Conservation (phyloP, 2,329 filamentous ascomycete genomes). For the Huntiella abstrusa region DNA sequence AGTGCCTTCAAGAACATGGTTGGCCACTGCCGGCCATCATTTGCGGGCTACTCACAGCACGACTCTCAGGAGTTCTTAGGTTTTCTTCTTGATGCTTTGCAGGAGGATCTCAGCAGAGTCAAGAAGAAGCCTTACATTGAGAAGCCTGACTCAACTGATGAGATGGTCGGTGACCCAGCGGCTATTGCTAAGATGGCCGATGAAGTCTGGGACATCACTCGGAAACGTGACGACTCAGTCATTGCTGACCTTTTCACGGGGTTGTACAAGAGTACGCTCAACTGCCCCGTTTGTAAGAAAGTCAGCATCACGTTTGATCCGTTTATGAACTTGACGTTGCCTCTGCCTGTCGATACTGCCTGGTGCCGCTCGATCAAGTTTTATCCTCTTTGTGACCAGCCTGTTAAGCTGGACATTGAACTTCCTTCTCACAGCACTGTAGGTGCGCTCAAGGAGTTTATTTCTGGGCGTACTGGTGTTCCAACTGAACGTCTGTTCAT, state of each 20-base stretch:
- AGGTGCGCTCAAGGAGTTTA: constrained; percentile 46
- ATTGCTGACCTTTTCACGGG: constrained; percentile 92
- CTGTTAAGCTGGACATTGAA: constrained; percentile 58
- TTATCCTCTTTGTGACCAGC: constrained; percentile 53
- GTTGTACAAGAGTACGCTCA: constrained; percentile 94
- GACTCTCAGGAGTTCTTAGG: constrained; percentile 95
- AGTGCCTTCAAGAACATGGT: constrained; percentile 34
- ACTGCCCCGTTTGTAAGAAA: constrained; percentile 79
- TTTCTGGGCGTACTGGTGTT: constrained; percentile 49
- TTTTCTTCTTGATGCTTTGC: constrained; percentile 81
- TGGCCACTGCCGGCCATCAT: constrained; percentile 53
- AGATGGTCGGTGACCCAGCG: constrained; percentile 68
- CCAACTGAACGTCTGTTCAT: constrained; percentile 50
- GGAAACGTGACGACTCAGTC: constrained; percentile 81
- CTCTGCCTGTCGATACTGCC: constrained; percentile 68
- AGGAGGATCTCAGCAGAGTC: constrained; percentile 87
- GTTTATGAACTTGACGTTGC: constrained; percentile 84
- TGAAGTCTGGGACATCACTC: constrained; percentile 80
- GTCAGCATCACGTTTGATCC: constrained; percentile 98
- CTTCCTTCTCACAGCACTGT: constrained; percentile 58
- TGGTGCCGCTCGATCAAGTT: constrained; percentile 62
- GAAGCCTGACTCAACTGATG: constrained; percentile 93
- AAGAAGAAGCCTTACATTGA: constrained; percentile 94
- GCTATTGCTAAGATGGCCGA: constrained; percentile 73
- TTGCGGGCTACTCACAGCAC: constrained; percentile 89